Conservation (phyloP, 805 yeast species). For the Lipomyces yamadae region DNA sequence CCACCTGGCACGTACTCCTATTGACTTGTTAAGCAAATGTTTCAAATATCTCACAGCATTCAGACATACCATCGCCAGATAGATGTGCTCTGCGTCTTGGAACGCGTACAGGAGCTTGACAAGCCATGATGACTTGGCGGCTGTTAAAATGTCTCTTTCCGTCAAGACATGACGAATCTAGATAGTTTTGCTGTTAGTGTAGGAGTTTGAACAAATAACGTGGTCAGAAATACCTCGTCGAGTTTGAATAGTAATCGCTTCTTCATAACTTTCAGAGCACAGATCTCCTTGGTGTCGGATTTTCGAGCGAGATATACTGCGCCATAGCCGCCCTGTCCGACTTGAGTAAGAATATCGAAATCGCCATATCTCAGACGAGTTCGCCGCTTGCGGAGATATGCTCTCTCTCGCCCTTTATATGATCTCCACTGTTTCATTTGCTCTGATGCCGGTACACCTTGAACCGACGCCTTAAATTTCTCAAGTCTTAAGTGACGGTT, state of each 20-base stretch:
- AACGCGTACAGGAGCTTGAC: conserved; percentile 93
- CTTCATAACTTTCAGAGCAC: conserved; percentile 91
- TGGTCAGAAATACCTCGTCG: conserved; percentile 59
- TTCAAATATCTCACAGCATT: not conserved
- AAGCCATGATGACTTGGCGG: conserved; percentile 93
- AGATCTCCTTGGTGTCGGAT: conserved; percentile 90
- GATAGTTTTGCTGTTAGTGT: conserved; percentile 5
- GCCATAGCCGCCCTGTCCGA: conserved; percentile 99
- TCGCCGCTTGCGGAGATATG: conserved; percentile 82
- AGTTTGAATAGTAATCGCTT: conserved; percentile 83
- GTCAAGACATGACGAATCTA: conserved; percentile 88
- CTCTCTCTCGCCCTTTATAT: conserved; percentile 83
- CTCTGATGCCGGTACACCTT: conserved; percentile 47
- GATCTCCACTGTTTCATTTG: conserved; percentile 70
- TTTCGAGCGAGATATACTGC: conserved; percentile 96
- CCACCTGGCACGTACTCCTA: conserved; percentile 98
- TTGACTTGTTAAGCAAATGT: not conserved
- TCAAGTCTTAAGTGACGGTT: conserved; percentile 81
- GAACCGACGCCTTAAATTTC: conserved; percentile 61
- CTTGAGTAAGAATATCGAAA: conserved; percentile 95
- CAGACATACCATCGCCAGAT: conserved; percentile 74
- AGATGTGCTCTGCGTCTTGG: conserved; percentile 88
- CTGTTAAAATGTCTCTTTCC: conserved; percentile 95
- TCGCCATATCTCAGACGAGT: conserved; percentile 92
- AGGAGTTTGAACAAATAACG: not conserved